Evolutionary conservation across 192 early-diverging fungal genomes (phyloP).

Genomic region (Anaeromyces robustus): DNA sequence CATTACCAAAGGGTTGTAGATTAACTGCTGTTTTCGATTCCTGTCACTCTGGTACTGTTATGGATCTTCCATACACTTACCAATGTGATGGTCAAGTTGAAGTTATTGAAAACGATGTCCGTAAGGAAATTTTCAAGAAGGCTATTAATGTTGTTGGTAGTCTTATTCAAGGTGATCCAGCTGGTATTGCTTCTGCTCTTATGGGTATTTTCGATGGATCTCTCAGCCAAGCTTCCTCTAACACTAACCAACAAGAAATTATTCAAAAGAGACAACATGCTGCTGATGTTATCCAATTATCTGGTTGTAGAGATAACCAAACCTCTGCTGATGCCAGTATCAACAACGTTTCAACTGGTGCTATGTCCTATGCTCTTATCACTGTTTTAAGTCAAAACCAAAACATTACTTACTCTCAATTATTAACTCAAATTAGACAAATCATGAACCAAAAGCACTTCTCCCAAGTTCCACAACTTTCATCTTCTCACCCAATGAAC

Average conservation of each 20-base stretch:
- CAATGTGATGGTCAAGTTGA: constrained; percentile 46
- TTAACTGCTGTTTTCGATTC: constrained; percentile 73
- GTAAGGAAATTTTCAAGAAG: background rate
- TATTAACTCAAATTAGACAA: constrained; percentile 21
- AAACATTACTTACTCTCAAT: constrained; percentile 22
- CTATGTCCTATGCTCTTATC: background rate
- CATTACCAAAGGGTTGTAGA: constrained; percentile 40
- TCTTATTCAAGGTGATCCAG: background rate
- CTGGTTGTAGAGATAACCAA: too few relatives aligned
- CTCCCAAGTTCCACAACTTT: constrained; percentile 28
- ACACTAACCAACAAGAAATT: background rate
- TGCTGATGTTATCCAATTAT: too few relatives aligned
- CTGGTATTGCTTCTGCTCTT: background rate
- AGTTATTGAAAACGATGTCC: constrained; percentile 1
- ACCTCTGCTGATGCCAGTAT: background rate
- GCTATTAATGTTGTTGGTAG: background rate
- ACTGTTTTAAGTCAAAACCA: constrained; percentile 6
- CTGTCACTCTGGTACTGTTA: constrained; percentile 67
- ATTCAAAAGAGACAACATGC: background rate
- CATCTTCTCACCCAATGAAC: constrained; percentile 5
- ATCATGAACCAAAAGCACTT: constrained; percentile 15
- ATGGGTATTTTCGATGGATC: background rate
- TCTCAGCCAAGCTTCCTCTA: background rate
- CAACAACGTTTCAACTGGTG: background rate
- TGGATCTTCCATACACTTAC: constrained; percentile 69